Evolutionary conservation across 208 protist genomes (phyloP).

Genomic region (Leishmania martiniquensis): DNA sequence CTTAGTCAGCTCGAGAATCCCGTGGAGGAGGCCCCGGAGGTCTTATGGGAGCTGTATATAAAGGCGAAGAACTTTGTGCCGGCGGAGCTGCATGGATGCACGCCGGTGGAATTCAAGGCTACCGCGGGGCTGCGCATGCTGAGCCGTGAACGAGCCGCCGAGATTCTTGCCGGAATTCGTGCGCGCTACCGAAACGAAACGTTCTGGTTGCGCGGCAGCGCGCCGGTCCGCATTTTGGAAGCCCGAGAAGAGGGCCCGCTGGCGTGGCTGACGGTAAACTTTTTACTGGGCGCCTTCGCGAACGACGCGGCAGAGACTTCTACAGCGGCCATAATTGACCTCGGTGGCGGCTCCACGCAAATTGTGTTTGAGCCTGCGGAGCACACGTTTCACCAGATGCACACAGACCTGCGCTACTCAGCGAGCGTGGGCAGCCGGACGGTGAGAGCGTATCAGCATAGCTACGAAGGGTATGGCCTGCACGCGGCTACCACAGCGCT

Average conservation of each 20-base stretch:
- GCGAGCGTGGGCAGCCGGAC: constrained; percentile 26
- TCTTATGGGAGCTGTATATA: constrained; percentile 42
- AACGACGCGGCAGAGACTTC: neutral
- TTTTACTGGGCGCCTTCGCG: constrained; percentile 50
- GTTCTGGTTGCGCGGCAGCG: constrained; percentile 55
- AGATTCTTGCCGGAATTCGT: constrained; percentile 43
- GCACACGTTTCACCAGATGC: constrained; percentile 8
- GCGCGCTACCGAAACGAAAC: constrained; percentile 22
- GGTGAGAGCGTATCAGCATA: constrained; percentile 75
- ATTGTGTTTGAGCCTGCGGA: constrained; percentile 66
- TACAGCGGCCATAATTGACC: constrained; percentile 70
- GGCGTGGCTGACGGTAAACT: constrained; percentile 89
- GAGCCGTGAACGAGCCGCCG: constrained; percentile 32
- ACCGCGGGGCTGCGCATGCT: constrained; percentile 73
- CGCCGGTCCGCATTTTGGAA: constrained; percentile 76
- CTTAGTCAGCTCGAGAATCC: constrained; percentile 38
- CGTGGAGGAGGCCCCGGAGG: constrained; percentile 30
- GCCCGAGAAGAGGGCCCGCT: constrained; percentile 81
- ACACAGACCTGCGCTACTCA: constrained; percentile 22
- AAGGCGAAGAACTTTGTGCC: constrained; percentile 46
- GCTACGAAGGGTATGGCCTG: constrained; percentile 82
- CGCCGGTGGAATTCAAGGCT: constrained; percentile 68
- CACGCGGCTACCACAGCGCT: constrained; percentile 55
- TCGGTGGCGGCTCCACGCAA: constrained; percentile 85
- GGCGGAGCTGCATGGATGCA: constrained; percentile 42